These are phyloP conservation scores for Lecanicillium sp. DNA, from an alignment of 2,329 filamentous ascomycete genomes.

Conservation along the genomic window DNA sequence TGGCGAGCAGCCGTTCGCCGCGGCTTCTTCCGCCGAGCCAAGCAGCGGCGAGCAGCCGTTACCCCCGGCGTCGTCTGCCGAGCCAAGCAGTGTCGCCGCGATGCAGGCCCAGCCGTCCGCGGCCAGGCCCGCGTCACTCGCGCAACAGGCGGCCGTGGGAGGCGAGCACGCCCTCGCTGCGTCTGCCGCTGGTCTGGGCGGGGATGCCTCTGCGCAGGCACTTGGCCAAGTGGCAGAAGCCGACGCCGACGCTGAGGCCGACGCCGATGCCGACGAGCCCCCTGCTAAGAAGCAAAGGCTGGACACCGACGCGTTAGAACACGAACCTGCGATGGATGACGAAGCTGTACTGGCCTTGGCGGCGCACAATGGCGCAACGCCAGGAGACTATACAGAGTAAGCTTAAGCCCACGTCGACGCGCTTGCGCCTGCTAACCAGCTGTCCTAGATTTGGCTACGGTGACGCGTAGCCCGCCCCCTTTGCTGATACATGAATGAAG, in stretches of 20 bases:
- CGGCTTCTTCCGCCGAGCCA: slow-evolving; percentile 27
- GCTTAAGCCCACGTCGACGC: slow-evolving; percentile 15
- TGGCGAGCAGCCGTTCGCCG: slow-evolving; percentile 24
- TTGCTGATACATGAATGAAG: neutral
- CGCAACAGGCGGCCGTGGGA: slow-evolving; percentile 5
- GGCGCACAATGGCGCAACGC: slow-evolving; percentile 35
- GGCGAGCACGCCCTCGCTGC: slow-evolving; percentile 6
- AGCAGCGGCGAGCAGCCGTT: slow-evolving; percentile 22
- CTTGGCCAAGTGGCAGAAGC: no score
- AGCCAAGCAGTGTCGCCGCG: slow-evolving; percentile 1
- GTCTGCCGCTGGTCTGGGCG: neutral
- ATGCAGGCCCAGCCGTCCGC: neutral
- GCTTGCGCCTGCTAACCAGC: slow-evolving; percentile 14
- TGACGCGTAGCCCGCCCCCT: slow-evolving; percentile 28
- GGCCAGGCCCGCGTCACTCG: neutral
- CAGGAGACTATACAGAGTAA: slow-evolving; percentile 39
- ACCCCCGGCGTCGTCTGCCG: no score
- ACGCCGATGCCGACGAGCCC: slow-evolving; percentile 26
- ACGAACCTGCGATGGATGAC: slow-evolving; percentile 36
- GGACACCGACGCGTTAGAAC: slow-evolving; percentile 26
- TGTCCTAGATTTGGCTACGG: slow-evolving; percentile 33
- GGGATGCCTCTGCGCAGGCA: neutral
- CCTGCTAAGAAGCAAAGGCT: slow-evolving; percentile 33
- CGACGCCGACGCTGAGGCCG: neutral
- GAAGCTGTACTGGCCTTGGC: slow-evolving; percentile 44